A percentile compares a stretch with the other conserved stretches of the same genome.
These are phyloP conservation scores for Penicillium sp. DNA, from an alignment of 2,329 filamentous ascomycete species.

Conservation along the genomic window DNA sequence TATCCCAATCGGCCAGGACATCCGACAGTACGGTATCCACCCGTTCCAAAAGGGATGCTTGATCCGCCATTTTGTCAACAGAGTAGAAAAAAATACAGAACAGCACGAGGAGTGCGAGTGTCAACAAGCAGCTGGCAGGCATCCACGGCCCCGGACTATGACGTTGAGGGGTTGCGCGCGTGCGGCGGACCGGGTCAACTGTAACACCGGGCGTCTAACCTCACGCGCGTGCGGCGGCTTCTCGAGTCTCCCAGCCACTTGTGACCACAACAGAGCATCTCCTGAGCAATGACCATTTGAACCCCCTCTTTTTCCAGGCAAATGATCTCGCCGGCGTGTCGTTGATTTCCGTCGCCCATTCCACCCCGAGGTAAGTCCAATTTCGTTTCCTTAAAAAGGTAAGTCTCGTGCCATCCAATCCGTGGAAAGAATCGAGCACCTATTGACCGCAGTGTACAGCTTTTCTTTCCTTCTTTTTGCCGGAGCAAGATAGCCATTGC, in stretches of 20 bases:
- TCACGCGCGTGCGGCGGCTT: slow-evolving; percentile 14
- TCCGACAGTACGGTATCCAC: slow-evolving; percentile 73
- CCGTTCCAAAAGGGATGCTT: slow-evolving; percentile 63
- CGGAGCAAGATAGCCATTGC: background rate
- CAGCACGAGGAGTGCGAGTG: slow-evolving; percentile 2
- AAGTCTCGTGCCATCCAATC: slow-evolving; percentile 3
- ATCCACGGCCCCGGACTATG: slow-evolving; percentile 14
- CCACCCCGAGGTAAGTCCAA: slow-evolving; percentile 11
- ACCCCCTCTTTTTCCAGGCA: background rate
- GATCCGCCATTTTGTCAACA: slow-evolving; percentile 39
- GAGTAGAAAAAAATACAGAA: background rate
- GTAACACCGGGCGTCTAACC: slow-evolving; percentile 22
- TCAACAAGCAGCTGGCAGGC: slow-evolving; percentile 9
- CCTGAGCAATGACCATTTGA: slow-evolving; percentile 17
- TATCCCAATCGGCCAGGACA: slow-evolving; percentile 79
- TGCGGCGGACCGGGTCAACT: slow-evolving; percentile 24
- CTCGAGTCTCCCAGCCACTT: slow-evolving; percentile 11
- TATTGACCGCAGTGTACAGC: background rate
- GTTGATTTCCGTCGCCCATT: background rate
- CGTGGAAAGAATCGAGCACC: background rate
- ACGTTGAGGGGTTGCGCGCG: slow-evolving; percentile 25
- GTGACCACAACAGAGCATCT: slow-evolving; percentile 16
- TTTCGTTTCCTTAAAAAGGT: slow-evolving; percentile 4
- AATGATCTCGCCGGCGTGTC: background rate
- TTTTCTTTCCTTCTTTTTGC: background rate